Evolutionary conservation across 805 yeast genomes (phyloP), one percentile per base, ranked within the genome.

Genomic region (Ogataea methanolica): DNA sequence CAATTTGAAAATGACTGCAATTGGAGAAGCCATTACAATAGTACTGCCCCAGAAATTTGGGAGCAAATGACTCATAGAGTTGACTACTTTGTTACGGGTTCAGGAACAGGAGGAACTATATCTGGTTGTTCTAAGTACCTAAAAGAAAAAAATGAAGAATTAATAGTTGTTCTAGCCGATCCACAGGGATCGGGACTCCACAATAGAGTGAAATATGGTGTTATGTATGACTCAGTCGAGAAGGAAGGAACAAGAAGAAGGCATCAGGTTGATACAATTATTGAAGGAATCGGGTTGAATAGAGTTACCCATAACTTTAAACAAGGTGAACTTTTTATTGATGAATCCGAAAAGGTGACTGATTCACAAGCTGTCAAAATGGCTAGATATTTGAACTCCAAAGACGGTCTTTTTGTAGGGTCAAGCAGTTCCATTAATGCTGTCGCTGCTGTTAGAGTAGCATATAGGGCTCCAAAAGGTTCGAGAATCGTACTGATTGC

Each of bases 71-170:
- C 76, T 9, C 82, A 82, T 14, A 53, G 69, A 1, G 58, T 92
- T 8, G 95, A 89, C 62, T 82, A 74, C 42, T 90, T 92, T 63
- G 82, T 94, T 38, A 78, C 92, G 2, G 98, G 98, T 0, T 87
- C 96, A 33, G 99, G 99, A 11, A 92, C 99, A 0, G 99, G 94
- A 44, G 99, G 99, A 48, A 94, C 99, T 2, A 88, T 92, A 41
- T 74, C 96, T n/a, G 99, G 99, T 47, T 90, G 90, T 29, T 79
- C 96, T 3, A 75, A 75, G 50, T 94, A 74, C 66, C 73, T 92
- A 58, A 88, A 83, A 59, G 79, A 73, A 45, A 62, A 70, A 35
- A 59, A 71, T 16, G 61, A 71, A 0, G 41, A 61, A 0, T 60
- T 85, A 0, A 71, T 67, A 40, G 76, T 85, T 1, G 74, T 88